A percentile compares a stretch with the other conserved stretches of the same genome.
Evolutionary conservation across 768 basidiomycete genomes (phyloP).

Genomic region (Lanmaoa pseudosensibilis): DNA sequence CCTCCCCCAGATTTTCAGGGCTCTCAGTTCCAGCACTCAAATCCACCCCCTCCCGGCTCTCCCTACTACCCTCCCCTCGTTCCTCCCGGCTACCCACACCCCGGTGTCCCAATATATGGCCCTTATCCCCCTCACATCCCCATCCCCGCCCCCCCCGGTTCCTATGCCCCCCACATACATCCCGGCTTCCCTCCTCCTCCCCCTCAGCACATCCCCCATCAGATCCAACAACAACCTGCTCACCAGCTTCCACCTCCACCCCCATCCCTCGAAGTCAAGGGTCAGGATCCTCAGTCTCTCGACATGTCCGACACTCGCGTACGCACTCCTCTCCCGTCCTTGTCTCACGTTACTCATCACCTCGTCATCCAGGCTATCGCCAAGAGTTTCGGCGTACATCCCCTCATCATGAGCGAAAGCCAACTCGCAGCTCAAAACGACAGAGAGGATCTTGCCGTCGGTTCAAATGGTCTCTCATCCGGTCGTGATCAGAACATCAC

Average conservation of each 20-base stretch:
- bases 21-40: constrained; percentile 35
- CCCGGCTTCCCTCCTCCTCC: constrained; percentile 58
- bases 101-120: constrained; percentile 41
- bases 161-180: constrained; percentile 58
- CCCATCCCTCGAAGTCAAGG: constrained; percentile 50
- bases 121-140: constrained; percentile 44
- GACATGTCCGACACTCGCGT: constrained; percentile 75
- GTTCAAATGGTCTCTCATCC: constrained; percentile 66
- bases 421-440: constrained; percentile 53
- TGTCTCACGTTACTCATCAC: constrained; percentile 4
- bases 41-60: constrained; percentile 29
- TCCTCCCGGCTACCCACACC: constrained; percentile 48
- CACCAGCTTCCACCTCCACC: constrained; percentile 24
- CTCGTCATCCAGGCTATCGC: constrained; percentile 54
- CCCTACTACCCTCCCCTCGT: constrained; percentile 38
- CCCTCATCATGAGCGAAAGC: constrained; percentile 65
- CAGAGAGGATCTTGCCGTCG: constrained; percentile 76
- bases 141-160: constrained; percentile 41
- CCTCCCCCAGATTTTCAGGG: constrained; percentile 32
- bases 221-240: constrained; percentile 31
- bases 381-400: constrained; percentile 75
- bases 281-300: constrained; percentile 76
- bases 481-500: constrained; percentile 63
- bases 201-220: constrained; percentile 40
- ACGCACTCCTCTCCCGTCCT: not conserved